These are phyloP conservation scores for Friedmanniomyces simplex DNA, from an alignment of 495 filamentous ascomycete genomes.

Conservation along the genomic window DNA sequence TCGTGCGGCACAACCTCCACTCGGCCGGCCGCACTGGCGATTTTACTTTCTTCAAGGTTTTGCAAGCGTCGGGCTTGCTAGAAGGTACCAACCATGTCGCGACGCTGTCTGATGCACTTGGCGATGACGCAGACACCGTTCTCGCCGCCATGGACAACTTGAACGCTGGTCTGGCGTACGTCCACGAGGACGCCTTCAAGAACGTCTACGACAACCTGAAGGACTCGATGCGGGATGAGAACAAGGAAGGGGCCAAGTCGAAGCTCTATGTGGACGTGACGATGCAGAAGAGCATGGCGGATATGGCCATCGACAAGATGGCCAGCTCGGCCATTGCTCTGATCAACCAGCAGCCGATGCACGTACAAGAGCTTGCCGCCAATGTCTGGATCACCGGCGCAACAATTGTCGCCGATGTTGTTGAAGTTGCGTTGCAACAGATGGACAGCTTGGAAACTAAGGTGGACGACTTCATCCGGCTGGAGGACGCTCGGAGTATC, in stretches of 20 bases:
- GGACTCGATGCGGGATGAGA: conserved; percentile 20
- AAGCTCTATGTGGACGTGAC: conserved; percentile 28
- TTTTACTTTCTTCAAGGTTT: conserved; percentile 33
- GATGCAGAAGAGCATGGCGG: conserved; percentile 29
- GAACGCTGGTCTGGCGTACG: conserved; percentile 31
- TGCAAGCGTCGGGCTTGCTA: conserved; percentile 27
- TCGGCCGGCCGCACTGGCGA: conserved; percentile 28
- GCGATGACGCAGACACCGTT: conserved; percentile 28
- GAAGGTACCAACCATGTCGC: conserved; percentile 31
- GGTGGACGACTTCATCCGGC: conserved; percentile 29
- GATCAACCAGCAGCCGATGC: conserved; percentile 25
- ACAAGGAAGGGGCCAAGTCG: conserved; percentile 5
- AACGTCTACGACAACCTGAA: conserved; percentile 30
- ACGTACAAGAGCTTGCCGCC: conserved; percentile 25
- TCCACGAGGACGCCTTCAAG: conserved; percentile 33
- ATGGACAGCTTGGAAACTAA: conserved; percentile 26
- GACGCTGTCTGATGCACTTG: conserved; percentile 22
- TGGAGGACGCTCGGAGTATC: conserved; percentile 26
- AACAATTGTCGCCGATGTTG: conserved; percentile 29
- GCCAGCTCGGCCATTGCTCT: conserved; percentile 26
- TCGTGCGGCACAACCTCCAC: conserved; percentile 32
- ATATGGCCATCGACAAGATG: conserved; percentile 32
- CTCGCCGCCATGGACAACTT: conserved; percentile 30
- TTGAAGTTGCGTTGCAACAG: conserved; percentile 26
- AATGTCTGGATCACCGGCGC: conserved; percentile 30